Conservation (phyloP, 331 rosid genomes). For the Rhamnella rubrinervis region DNA sequence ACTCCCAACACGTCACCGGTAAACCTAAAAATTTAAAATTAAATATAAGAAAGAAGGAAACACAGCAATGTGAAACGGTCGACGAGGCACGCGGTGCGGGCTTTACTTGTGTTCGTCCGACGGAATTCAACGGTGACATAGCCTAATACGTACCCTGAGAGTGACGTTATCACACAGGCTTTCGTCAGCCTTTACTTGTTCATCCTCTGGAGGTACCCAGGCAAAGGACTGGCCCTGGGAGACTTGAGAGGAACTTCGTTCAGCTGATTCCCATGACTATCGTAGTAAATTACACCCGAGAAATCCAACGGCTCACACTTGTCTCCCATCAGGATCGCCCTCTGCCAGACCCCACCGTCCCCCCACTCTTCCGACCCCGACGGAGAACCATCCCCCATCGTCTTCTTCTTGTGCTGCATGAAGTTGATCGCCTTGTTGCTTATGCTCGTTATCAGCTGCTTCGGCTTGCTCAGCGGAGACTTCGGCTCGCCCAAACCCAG, state of each 20-base stretch:
- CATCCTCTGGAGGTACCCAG: constrained; percentile 51
- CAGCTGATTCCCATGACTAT: constrained; percentile 41
- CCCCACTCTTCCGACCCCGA: constrained; percentile 43
- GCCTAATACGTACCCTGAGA: neutral
- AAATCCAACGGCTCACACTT: constrained; percentile 70
- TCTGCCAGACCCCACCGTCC: constrained; percentile 80
- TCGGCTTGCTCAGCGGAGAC: constrained; percentile 34
- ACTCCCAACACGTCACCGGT: no score
- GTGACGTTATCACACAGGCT: neutral
- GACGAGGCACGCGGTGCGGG: no score
- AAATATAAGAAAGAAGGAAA: no score
- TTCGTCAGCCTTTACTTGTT: neutral
- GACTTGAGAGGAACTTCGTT: constrained; percentile 46
- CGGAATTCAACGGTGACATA: no score
- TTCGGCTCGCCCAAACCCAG: constrained; percentile 5
- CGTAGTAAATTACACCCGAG: constrained; percentile 63
- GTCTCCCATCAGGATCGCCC: constrained; percentile 66
- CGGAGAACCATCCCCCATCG: neutral
- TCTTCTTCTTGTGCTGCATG: constrained; percentile 28
- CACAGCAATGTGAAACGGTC: no score
- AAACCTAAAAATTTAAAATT: no score
- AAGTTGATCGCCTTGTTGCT: constrained; percentile 57
- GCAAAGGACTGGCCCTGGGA: constrained; percentile 71
- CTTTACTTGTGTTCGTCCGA: no score
- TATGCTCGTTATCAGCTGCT: constrained; percentile 50